These are phyloP conservation scores for Botrytis elliptica DNA, from an alignment of 2,329 filamentous ascomycete genomes.

Conservation along the genomic window DNA sequence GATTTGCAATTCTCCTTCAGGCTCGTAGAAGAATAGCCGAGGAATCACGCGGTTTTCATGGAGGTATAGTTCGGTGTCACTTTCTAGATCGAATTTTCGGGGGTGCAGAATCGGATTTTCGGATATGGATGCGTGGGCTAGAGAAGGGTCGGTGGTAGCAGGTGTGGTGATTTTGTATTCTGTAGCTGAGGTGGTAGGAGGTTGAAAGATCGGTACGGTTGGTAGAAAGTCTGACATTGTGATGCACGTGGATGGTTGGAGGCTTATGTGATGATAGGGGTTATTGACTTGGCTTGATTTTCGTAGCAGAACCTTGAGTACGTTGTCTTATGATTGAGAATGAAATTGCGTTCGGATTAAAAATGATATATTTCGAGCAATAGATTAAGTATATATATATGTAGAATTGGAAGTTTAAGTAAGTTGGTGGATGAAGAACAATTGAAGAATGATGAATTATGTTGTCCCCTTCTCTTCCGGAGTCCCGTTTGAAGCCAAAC, in stretches of 20 bases:
- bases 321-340: not conserved
- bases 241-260: not conserved
- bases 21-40: conserved; percentile 13
- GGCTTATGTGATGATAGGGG: not conserved
- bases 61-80: conserved; percentile 15
- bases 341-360: not conserved
- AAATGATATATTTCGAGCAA: not conserved
- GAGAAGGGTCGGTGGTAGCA: not conserved
- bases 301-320: not conserved
- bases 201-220: not conserved
- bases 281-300: not conserved
- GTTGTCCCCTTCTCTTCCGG: not conserved
- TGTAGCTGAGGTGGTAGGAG: not conserved
- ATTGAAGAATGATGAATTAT: not conserved
- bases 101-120: conserved; percentile 5
- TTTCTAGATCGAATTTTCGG: conserved; percentile 17
- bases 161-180: not conserved
- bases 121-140: not conserved
- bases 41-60: conserved; percentile 14
- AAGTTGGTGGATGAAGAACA: not conserved
- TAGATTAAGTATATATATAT: not conserved
- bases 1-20: not conserved
- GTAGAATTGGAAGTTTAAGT: not conserved
- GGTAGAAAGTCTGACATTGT: conserved; percentile 5
- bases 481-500: not conserved